Conservation (phyloP, 1,284 basidiomycete genomes). For the Somion occarium region DNA sequence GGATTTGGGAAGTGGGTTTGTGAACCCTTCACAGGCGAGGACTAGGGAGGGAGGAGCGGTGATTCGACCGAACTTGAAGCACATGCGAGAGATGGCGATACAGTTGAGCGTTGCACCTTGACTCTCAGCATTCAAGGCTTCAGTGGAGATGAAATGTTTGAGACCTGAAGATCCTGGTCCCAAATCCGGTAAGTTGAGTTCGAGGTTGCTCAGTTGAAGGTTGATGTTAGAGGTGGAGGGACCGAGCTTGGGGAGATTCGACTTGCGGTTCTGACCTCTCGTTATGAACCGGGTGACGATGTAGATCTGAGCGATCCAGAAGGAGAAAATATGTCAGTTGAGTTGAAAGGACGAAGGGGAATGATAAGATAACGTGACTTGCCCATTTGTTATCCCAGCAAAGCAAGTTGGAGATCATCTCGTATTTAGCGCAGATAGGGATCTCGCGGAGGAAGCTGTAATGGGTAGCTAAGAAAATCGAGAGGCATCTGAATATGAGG, state of each 20-base stretch:
- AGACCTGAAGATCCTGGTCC: constrained; percentile 11
- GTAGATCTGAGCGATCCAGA: constrained; percentile 43
- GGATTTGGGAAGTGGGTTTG: constrained; percentile 23
- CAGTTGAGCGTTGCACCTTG: constrained; percentile 66
- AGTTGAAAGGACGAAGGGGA: background rate
- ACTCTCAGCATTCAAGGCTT: constrained; percentile 32
- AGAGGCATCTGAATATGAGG: background rate
- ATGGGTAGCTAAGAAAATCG: constrained; percentile 49
- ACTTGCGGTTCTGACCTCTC: constrained; percentile 37
- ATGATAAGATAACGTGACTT: constrained; percentile 18
- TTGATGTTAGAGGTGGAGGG: constrained; percentile 6
- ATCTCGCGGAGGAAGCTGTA: constrained; percentile 79
- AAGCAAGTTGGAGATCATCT: constrained; percentile 61
- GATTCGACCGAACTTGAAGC: constrained; percentile 73
- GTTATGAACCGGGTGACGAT: constrained; percentile 63
- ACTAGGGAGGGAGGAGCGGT: constrained; percentile 69
- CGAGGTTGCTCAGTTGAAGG: constrained; percentile 17
- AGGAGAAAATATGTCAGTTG: background rate
- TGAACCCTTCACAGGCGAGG: constrained; percentile 52
- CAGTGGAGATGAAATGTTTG: constrained; percentile 10
- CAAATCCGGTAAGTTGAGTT: constrained; percentile 16
- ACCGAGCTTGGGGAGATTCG: background rate
- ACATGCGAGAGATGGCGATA: constrained; percentile 61
- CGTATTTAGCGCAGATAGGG: constrained; percentile 64
- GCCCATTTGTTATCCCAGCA: constrained; percentile 90